Percentiles rank a stretch among this genome's conserved stretches.
Evolutionary conservation across 805 yeast species (phyloP).

Genomic region (Wickerhamomyces subpelliculosus): DNA sequence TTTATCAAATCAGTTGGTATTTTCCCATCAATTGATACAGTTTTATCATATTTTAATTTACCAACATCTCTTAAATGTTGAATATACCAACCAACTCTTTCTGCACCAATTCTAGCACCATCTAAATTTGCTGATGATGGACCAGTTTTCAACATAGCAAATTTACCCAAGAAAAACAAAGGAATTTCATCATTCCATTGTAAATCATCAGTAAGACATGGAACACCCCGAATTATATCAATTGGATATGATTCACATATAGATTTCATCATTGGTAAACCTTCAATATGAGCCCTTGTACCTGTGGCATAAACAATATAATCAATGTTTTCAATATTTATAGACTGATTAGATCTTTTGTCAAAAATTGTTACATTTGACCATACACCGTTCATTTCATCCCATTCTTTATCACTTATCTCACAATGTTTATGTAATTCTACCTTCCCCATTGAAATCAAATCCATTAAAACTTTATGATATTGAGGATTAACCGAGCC

Average conservation of each 20-base stretch:
- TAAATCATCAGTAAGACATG: conserved; percentile 37
- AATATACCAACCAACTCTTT: conserved; percentile 29
- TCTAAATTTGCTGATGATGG: conserved; percentile 41
- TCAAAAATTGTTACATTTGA: conserved; percentile 5
- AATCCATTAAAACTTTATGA: conserved; percentile 25
- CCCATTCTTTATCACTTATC: conserved; percentile 23
- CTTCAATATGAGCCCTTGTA: conserved; percentile 23
- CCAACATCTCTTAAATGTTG: conserved; percentile 5
- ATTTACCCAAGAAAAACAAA: conserved; percentile 35
- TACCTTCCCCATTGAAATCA: conserved; percentile 26
- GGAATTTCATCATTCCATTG: conserved; percentile 35
- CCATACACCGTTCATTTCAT: conserved; percentile 23
- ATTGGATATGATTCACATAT: conserved; percentile 25
- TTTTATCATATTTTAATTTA: neutral
- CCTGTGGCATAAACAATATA: conserved; percentile 39
- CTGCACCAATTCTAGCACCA: conserved; percentile 40
- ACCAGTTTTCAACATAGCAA: conserved; percentile 35
- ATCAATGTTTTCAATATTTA: conserved; percentile 19
- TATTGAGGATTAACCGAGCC: conserved; percentile 41
- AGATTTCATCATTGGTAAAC: conserved; percentile 25
- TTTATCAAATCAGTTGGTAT: no score
- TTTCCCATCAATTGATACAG: neutral
- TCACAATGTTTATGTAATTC: conserved; percentile 24
- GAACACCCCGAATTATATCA: conserved; percentile 29
- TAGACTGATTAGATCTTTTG: neutral